These are phyloP conservation scores for Alternaria burnsii DNA, from an alignment of 2,329 filamentous ascomycete genomes.

Conservation along the genomic window DNA sequence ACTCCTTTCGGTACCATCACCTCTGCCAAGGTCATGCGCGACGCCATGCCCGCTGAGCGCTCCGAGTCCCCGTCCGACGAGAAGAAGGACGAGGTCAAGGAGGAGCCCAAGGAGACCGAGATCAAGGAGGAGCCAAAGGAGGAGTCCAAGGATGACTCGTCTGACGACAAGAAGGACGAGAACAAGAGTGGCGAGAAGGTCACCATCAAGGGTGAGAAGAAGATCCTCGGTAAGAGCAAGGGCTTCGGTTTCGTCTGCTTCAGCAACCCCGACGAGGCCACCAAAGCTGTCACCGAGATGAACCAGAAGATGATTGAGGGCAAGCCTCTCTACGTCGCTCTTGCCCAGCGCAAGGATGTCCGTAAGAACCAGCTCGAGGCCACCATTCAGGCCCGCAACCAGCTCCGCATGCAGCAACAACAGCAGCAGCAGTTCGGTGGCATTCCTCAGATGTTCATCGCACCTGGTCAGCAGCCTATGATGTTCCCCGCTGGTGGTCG, in stretches of 20 bases:
- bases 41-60: constrained; percentile 66
- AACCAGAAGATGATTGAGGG: constrained; percentile 98
- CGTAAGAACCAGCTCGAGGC: constrained; percentile 99
- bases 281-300: constrained; percentile 99
- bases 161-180: constrained; percentile 66
- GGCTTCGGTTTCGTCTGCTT: constrained; percentile 99
- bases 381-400: constrained; percentile 98
- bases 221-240: constrained; percentile 93
- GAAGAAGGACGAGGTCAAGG: constrained; percentile 59
- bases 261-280: constrained; percentile 98
- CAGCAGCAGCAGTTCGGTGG: constrained; percentile 67
- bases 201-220: constrained; percentile 67
- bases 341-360: constrained; percentile 99
- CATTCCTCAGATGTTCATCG: constrained; percentile 85
- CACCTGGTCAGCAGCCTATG: constrained; percentile 76
- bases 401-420: constrained; percentile 97
- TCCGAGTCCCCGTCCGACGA: constrained; percentile 57
- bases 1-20: constrained; percentile 92
- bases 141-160: constrained; percentile 67
- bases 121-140: constrained; percentile 64
- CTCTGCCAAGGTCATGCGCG: constrained; percentile 99
- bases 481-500: constrained; percentile 66
- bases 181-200: constrained; percentile 62
- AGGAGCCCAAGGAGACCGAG: constrained; percentile 60
- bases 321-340: constrained; percentile 97